phyloP scores from a whole-genome alignment of 371 early-diverging fungal species.

The Mucor lusitanicus region DNA sequence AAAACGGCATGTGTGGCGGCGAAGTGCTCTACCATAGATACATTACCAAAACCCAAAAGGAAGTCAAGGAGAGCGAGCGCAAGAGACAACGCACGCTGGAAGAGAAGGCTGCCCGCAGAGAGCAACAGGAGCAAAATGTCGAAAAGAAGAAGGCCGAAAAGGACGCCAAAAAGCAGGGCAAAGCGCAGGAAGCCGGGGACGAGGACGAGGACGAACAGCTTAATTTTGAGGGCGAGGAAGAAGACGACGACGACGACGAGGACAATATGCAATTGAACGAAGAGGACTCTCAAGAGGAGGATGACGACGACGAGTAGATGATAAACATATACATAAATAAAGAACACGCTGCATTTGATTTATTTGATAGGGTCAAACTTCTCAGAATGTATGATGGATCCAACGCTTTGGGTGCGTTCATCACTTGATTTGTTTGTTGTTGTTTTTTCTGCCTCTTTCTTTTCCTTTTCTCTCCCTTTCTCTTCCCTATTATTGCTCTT shows the following conservation, averaged over 20 bases:
- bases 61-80: constrained; percentile 63
- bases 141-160: constrained; percentile 70
- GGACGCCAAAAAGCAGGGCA: constrained; percentile 56
- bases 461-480: background rate
- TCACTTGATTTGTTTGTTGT: constrained; percentile 4
- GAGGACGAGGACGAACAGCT: constrained; percentile 31
- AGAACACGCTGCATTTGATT: background rate
- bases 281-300: constrained; percentile 40
- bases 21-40: constrained; percentile 88
- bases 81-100: constrained; percentile 58
- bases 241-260: constrained; percentile 34
- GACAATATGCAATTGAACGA: constrained; percentile 36
- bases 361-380: background rate
- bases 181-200: constrained; percentile 42
- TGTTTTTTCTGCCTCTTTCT: background rate
- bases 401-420: background rate
- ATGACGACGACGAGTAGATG: constrained; percentile 20
- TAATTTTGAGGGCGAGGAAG: constrained; percentile 14
- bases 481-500: background rate
- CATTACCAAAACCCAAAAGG: constrained; percentile 70
- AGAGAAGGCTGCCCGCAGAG: constrained; percentile 70
- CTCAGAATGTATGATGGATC: background rate
- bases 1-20: constrained; percentile 90
- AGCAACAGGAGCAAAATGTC: constrained; percentile 83
- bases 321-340: constrained; percentile 2